Conservation (phyloP, 768 basidiomycete species). For the Calocera cornea region DNA sequence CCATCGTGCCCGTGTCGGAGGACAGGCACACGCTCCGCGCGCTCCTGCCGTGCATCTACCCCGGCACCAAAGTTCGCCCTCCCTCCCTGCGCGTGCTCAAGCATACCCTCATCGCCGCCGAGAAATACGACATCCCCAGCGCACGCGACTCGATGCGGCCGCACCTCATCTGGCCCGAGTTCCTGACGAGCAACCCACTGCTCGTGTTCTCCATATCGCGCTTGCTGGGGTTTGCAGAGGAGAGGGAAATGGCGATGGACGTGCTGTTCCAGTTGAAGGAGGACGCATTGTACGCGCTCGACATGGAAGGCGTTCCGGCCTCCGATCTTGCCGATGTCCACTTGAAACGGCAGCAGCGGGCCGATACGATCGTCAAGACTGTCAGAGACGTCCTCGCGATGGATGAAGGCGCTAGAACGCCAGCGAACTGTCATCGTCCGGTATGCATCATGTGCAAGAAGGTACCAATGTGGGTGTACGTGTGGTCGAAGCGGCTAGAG, state of each 20-base stretch:
- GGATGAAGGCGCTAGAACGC: neutral
- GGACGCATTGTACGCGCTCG: neutral
- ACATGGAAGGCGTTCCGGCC: neutral
- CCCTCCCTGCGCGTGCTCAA: neutral
- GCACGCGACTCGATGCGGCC: neutral
- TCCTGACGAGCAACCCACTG: neutral
- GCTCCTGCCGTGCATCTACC: neutral
- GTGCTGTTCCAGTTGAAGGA: neutral
- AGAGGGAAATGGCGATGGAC: neutral
- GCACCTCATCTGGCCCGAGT: conserved; percentile 1
- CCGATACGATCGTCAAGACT: neutral
- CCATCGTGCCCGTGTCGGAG: neutral
- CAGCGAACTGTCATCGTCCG: neutral
- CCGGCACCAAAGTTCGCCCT: neutral
- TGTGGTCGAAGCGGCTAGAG: neutral
- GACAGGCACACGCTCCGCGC: neutral
- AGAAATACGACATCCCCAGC: neutral
- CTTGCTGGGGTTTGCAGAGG: neutral
- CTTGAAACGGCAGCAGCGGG: neutral
- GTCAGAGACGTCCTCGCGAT: neutral
- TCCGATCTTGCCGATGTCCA: neutral
- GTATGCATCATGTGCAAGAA: neutral
- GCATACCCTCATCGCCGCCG: neutral
- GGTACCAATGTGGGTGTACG: neutral
- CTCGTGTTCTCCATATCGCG: neutral